phyloP scores from a whole-genome alignment of 2,329 filamentous ascomycete species.

The Neopestalotiopsis sp. region DNA sequence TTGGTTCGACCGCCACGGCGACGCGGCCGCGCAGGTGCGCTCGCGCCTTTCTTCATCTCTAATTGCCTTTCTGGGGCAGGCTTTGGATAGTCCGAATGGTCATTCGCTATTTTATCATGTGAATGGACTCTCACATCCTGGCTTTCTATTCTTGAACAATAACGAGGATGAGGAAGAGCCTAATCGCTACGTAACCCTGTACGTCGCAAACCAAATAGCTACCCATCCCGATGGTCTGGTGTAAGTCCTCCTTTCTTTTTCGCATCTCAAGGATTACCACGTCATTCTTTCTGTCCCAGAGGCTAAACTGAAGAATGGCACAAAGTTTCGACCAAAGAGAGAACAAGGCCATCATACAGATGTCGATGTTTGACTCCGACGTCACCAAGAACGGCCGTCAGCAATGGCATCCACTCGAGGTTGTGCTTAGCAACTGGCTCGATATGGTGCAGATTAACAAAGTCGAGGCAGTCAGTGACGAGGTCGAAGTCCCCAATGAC shows the following conservation, averaged over 20 bases:
- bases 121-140: conserved; percentile 18
- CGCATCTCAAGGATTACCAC: neutral
- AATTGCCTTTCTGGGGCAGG: conserved; percentile 23
- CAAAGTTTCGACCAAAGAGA: conserved; percentile 25
- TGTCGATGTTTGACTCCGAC: conserved; percentile 15
- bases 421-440: conserved; percentile 26
- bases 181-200: conserved; percentile 21
- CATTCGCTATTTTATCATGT: conserved; percentile 26
- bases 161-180: conserved; percentile 10
- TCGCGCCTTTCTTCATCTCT: conserved; percentile 24
- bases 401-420: conserved; percentile 29
- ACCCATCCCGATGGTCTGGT: conserved; percentile 13
- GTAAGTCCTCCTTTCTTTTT: conserved; percentile 8
- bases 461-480: conserved; percentile 19
- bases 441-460: conserved; percentile 25
- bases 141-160: conserved; percentile 17
- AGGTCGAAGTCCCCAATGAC: neutral
- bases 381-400: conserved; percentile 24
- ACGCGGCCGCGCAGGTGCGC: conserved; percentile 12
- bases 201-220: neutral
- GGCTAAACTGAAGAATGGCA: neutral
- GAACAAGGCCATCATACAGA: conserved; percentile 24
- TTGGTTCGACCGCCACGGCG: conserved; percentile 18
- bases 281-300: neutral
- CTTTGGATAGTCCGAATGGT: conserved; percentile 18